Conservation (phyloP, 768 basidiomycete species). For the Naganishia vishniacii region DNA sequence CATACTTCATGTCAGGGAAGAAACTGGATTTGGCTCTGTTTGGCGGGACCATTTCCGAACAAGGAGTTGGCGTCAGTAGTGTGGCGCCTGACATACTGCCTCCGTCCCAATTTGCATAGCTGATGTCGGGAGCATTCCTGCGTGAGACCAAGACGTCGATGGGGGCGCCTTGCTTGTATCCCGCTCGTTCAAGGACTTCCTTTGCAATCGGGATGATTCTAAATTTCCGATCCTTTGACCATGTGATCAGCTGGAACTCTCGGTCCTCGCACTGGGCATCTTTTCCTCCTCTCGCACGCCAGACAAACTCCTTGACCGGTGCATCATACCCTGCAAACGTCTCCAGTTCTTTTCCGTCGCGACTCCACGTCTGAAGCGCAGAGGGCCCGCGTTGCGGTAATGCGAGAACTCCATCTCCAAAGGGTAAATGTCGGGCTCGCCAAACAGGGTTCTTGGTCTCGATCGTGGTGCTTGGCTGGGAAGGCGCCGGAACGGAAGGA, state of each 20-base stretch:
- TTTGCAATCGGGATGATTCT: slow-evolving; percentile 81
- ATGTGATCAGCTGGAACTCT: slow-evolving; percentile 63
- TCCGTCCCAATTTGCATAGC: slow-evolving; percentile 37
- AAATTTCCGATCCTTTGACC: slow-evolving; percentile 85
- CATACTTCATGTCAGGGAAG: slow-evolving; percentile 14
- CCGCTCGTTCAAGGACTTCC: slow-evolving; percentile 57
- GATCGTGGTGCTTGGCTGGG: slow-evolving; percentile 49
- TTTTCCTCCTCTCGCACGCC: slow-evolving; percentile 61
- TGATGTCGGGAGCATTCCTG: slow-evolving; percentile 45
- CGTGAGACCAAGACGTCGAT: slow-evolving; percentile 49
- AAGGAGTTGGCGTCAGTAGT: slow-evolving; percentile 12
- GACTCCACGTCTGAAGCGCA: slow-evolving; percentile 73
- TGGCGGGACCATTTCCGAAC: slow-evolving; percentile 1
- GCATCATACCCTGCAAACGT: slow-evolving; percentile 82
- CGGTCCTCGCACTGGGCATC: slow-evolving; percentile 57
- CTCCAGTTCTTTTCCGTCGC: slow-evolving; percentile 53
- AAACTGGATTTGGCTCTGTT: slow-evolving; percentile 9
- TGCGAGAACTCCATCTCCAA: slow-evolving; percentile 79
- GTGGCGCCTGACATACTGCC: not conserved
- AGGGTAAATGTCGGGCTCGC: slow-evolving; percentile 86
- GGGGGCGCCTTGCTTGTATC: slow-evolving; percentile 46
- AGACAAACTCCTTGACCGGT: slow-evolving; percentile 96
- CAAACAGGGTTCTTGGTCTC: slow-evolving; percentile 83
- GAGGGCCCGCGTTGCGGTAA: slow-evolving; percentile 83
- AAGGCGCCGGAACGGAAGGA: slow-evolving; percentile 33